Conservation (phyloP, 441 rosid genomes). For the Manihot esculenta region DNA sequence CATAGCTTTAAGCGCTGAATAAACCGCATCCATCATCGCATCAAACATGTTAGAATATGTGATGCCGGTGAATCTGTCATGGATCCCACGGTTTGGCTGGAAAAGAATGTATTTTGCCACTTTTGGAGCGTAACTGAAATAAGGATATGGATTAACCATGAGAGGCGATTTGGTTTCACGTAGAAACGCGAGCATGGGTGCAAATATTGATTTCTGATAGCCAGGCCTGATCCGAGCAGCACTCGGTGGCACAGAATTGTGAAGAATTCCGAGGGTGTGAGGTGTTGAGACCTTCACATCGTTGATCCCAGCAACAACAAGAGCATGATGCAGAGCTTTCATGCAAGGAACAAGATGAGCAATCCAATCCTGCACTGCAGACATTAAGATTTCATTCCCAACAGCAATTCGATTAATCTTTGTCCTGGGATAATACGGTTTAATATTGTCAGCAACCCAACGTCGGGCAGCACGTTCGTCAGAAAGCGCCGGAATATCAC, state of each 20-base stretch:
- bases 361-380: constrained; percentile 44
- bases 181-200: constrained; percentile 61
- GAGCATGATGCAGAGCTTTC: constrained; percentile 48
- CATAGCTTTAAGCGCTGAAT: constrained; percentile 56
- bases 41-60: constrained; percentile 77
- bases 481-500: constrained; percentile 50
- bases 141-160: constrained; percentile 83
- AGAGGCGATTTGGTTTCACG: constrained; percentile 62
- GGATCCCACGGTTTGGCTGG: constrained; percentile 48
- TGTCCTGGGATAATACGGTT: constrained; percentile 48
- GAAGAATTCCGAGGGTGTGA: constrained; percentile 61
- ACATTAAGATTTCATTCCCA: constrained; percentile 62
- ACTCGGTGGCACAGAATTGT: constrained; percentile 59
- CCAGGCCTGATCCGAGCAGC: constrained; percentile 54
- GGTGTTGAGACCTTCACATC: constrained; percentile 60
- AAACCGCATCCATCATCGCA: constrained; percentile 72
- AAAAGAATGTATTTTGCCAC: constrained; percentile 57
- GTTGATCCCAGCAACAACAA: constrained; percentile 35
- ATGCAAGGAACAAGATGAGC: constrained; percentile 57
- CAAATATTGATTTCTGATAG: constrained; percentile 47
- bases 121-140: constrained; percentile 51
- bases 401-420: constrained; percentile 49
- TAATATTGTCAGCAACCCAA: constrained; percentile 48
- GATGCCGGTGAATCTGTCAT: constrained; percentile 44
- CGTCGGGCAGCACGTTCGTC: constrained; percentile 39